A percentile compares a stretch with the other conserved stretches of the same genome.
These are phyloP conservation scores for Pleurostoma richardsiae DNA, from an alignment of 2,329 filamentous ascomycete species.

Conservation along the genomic window DNA sequence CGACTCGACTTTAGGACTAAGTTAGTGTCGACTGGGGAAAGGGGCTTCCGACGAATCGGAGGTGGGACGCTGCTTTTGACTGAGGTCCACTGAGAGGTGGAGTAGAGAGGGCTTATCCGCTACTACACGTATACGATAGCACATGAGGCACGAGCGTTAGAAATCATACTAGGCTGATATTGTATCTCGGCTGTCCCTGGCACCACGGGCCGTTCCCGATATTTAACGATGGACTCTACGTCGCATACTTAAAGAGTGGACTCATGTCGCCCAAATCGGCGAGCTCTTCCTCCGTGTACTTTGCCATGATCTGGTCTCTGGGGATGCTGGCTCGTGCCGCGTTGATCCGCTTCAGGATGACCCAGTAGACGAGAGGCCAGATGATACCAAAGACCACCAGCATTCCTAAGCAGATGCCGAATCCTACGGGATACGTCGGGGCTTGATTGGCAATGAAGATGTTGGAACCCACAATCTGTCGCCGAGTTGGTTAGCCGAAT, in stretches of 20 bases:
- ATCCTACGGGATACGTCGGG: conserved; percentile 8
- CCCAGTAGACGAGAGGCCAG: not conserved
- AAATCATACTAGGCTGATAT: no score
- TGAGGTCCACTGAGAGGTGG: no score
- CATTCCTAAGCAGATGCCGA: conserved; percentile 4
- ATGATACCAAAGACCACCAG: not conserved
- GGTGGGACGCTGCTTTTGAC: no score
- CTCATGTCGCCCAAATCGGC: conserved; percentile 32
- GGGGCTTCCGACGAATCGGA: no score
- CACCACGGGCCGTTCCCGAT: no score
- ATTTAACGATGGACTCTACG: not conserved
- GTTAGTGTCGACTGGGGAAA: no score
- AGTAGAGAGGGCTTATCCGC: no score
- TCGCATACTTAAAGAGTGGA: conserved; percentile 30
- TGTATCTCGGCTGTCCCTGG: no score
- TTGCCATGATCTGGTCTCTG: not conserved
- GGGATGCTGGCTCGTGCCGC: not conserved
- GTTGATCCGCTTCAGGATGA: not conserved
- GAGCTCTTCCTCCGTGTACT: conserved; percentile 30
- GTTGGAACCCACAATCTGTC: conserved; percentile 19
- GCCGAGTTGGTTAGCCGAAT: not conserved
- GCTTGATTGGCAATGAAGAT: conserved; percentile 8
- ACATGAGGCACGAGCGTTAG: no score
- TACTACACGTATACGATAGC: no score
- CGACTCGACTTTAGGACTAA: no score